phyloP scores from a whole-genome alignment of 345 rosid species.

The Lepidium africanum region DNA sequence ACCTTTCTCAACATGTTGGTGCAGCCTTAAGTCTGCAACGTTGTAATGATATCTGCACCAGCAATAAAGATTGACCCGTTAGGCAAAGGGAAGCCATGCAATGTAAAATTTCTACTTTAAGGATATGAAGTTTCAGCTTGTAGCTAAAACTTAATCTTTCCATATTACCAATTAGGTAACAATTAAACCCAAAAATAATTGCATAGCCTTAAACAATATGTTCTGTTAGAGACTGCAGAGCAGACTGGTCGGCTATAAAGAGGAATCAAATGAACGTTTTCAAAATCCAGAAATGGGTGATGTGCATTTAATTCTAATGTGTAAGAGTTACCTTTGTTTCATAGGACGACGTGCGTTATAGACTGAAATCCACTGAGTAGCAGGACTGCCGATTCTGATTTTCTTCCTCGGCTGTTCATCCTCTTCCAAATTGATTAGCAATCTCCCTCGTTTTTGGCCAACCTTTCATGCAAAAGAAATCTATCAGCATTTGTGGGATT shows the following conservation, averaged over 20 bases:
- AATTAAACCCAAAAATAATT: neutral
- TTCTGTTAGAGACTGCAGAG: neutral
- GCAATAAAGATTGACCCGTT: conserved; percentile 7
- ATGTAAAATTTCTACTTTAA: neutral
- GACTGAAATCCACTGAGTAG: conserved; percentile 92
- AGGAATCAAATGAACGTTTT: neutral
- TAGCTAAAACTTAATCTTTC: neutral
- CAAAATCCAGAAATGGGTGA: neutral
- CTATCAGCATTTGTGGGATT: conserved; percentile 1
- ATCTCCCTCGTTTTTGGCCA: conserved; percentile 78
- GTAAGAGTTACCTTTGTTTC: conserved; percentile 70
- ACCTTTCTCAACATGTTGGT: conserved; percentile 85
- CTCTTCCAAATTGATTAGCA: conserved; percentile 68
- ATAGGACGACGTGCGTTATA: conserved; percentile 89
- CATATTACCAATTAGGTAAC: neutral
- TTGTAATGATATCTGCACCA: conserved; percentile 85
- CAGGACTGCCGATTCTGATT: conserved; percentile 79
- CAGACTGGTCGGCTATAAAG: neutral
- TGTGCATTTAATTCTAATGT: neutral
- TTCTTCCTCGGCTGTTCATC: conserved; percentile 91
- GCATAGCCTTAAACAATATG: neutral
- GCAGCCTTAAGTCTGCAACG: conserved; percentile 72
- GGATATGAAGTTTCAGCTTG: neutral
- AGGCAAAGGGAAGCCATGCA: neutral
- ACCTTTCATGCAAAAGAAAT: conserved; percentile 34